A percentile compares a stretch with the other conserved stretches of the same genome.
Conservation (phyloP, 345 rosid genomes). For the Nephelium lappaceum region DNA sequence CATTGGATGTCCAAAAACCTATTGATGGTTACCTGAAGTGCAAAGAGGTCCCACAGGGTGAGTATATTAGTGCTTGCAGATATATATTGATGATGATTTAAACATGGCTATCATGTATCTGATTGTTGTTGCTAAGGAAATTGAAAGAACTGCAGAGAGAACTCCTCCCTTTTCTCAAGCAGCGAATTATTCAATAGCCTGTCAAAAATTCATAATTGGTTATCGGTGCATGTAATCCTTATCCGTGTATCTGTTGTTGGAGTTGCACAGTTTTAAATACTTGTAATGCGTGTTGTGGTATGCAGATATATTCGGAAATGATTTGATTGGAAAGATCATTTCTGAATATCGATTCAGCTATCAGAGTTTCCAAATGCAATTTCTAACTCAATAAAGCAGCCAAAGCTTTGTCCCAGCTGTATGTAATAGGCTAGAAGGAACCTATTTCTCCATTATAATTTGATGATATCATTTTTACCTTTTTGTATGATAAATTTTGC, state of each 20-base stretch:
- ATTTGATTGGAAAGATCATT: constrained; percentile 98
- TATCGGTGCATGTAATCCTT: not conserved
- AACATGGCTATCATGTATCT: not conserved
- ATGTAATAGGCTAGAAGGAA: not conserved
- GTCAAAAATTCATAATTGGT: too few relatives aligned
- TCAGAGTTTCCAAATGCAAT: not conserved
- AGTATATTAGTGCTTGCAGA: not conserved
- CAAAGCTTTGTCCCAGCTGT: not conserved
- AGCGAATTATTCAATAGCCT: not conserved
- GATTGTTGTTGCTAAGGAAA: not conserved
- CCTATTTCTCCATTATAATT: not conserved
- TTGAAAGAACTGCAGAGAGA: not conserved
- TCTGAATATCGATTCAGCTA: not conserved
- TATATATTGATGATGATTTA: not conserved
- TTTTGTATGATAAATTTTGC: not conserved
- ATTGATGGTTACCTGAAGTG: constrained; percentile 98
- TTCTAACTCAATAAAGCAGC: not conserved
- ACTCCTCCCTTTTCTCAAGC: not conserved
- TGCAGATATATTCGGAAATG: constrained; percentile 96
- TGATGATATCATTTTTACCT: not conserved
- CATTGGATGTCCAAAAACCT: constrained; percentile 97
- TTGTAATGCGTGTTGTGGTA: not conserved
- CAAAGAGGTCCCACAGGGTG: constrained; percentile 99
- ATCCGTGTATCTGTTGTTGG: not conserved
- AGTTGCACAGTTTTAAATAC: not conserved